Percentiles rank a stretch among this genome's conserved stretches.
Conservation (phyloP, 345 rosid genomes). For the Dimocarpus longan region DNA sequence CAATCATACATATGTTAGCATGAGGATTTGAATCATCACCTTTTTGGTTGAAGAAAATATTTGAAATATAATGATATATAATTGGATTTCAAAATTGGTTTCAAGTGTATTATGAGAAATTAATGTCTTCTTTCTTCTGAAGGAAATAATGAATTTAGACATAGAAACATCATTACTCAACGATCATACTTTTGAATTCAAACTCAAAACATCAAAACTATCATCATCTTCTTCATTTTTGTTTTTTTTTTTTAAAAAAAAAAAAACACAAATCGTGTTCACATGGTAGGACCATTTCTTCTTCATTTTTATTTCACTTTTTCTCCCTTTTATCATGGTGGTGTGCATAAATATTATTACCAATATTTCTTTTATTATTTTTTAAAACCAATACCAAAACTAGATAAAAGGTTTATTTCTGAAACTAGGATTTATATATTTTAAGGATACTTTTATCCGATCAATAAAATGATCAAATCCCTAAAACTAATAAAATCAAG, state of each 20-base stretch:
- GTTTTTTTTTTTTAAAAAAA: neutral
- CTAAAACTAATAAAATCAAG: too few species aligned
- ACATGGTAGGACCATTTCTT: slow-evolving; percentile 36
- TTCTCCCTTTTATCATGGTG: neutral
- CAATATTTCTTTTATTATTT: neutral
- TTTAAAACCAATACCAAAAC: too few species aligned
- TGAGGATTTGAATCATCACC: neutral
- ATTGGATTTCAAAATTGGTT: neutral
- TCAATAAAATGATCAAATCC: too few species aligned
- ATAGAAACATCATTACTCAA: slow-evolving; percentile 10
- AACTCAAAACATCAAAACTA: slow-evolving; percentile 13
- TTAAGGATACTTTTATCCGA: too few species aligned
- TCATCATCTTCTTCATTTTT: slow-evolving; percentile 18
- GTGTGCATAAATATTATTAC: neutral
- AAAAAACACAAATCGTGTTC: neutral
- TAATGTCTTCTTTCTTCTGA: slow-evolving; percentile 2
- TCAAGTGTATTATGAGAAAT: slow-evolving; percentile 5
- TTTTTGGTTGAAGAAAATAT: neutral
- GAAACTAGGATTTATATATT: too few species aligned
- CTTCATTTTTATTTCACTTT: neutral
- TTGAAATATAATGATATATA: neutral
- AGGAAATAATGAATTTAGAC: slow-evolving; percentile 21
- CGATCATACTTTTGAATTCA: slow-evolving; percentile 32
- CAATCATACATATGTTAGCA: neutral
- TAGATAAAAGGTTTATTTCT: too few species aligned